Evolutionary conservation across 2,329 filamentous ascomycete species (phyloP), one percentile per base, ranked within the genome.

Genomic region (Fusarium sp.): DNA sequence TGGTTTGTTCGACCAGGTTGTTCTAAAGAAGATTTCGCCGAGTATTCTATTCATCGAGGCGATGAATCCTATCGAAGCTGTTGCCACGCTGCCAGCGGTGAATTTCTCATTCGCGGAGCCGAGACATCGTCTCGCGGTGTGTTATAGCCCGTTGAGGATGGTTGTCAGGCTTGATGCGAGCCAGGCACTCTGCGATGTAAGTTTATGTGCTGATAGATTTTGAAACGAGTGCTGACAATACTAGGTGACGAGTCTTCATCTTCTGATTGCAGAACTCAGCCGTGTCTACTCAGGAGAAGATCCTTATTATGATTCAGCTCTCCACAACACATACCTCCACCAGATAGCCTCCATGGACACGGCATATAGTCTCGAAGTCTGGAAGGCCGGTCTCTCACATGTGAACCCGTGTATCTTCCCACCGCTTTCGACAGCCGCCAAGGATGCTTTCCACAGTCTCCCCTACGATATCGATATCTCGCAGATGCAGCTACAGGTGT

Each of bases 1-100:
- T 7, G 82, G 83, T 0, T 74, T 86, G 0, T 86, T 83, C 57
- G 83, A 86, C 57, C 83, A 82, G 67, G 78, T 86, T 13, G 75
- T 87, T 7, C 72, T 87, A 3, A 79, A 79, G 10, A 80, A 78
- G 46, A 78, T 79, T 17, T 85, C 83, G 0, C 83, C 85, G 1
- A 80, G 78, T 35, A 86, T 87, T 81, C 75, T 87, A 6, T 87
- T 86, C 53, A 80, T 87, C 44, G 85, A 87, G 51, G 80, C 81
- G 3, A 76, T 75, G 1, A 52, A 72, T 70, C 79, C 47, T 60
- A 78, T 56, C 73, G 81, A 68, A 71, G 83, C 68, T 73, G 80
- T 56, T 65, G 80, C 63, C 62, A 77, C 53, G 67, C 72, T 86
- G 1, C 83, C 84, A 1, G 75, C 80, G 7, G 71, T 86, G 45